Evolutionary conservation across 2,329 filamentous ascomycete species (phyloP), one percentile per base, ranked within the genome.

Genomic region (Thyridium curvatum): DNA sequence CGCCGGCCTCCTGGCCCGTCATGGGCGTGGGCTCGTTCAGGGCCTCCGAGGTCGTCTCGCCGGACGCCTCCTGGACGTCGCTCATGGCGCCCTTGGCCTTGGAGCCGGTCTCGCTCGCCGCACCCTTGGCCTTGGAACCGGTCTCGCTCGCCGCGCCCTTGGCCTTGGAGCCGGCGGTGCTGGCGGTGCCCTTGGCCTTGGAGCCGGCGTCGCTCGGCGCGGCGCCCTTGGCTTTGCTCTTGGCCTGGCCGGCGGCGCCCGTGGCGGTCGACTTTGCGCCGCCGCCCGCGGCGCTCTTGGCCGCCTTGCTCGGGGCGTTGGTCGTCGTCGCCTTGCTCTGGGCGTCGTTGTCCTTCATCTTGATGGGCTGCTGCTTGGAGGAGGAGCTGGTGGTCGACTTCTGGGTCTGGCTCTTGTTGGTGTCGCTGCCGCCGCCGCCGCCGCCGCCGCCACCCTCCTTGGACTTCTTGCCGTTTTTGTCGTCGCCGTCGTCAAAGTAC

Each of bases 101-200:
- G n/a, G 8, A 5, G 14, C 4, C 26, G 16, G 28, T 10, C 28
- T 29, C 12, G 18, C 35, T 17, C 10, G 32, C 9, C 32, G 32
- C 16, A 33, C 3, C 37, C 14, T 48, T 41, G 6, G 41, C 41
- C 14, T 45, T 33, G 32, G 46, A 44, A 10, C 40, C 35, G 18
- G 41, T 37, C 18, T 46, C 43, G 12, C 12, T 15, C 4, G 32
- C 15, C n/a, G 32, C 18, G 32, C 18, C 15, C 32, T 33, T 33
- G 32, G 32, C 32, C 30, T 32, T 32, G 30, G 6, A 5, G 6
- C 6, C 13, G 13, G 30, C 13, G 13, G 21, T 7, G 13, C 30
- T 32, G 13, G 13, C 8, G 32, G 32, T 16, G n/a, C 18, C 15
- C 32, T 33, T 33, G 4, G 32, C 15, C n/a, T 33, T 17, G 32